phyloP scores from a whole-genome alignment of 2,329 filamentous ascomycete genomes.

The Raffaelea ambrosiae region DNA sequence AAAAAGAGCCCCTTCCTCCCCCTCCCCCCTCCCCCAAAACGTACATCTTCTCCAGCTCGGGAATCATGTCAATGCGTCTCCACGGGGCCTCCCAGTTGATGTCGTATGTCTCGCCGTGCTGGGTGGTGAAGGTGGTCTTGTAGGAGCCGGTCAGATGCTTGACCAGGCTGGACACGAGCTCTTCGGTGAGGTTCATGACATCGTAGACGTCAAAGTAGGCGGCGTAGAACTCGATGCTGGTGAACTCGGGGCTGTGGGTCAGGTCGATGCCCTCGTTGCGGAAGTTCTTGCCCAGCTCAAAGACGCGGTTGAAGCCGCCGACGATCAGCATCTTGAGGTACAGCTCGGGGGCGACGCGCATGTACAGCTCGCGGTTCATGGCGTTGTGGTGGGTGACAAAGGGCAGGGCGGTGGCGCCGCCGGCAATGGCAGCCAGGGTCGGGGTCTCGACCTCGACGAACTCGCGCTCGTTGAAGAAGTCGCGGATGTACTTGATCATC shows the following conservation, averaged over 20 bases:
- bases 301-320: conserved; percentile 87
- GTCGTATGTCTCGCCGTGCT: conserved; percentile 75
- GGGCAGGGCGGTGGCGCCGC: conserved; percentile 89
- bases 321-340: conserved; percentile 96
- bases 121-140: conserved; percentile 77
- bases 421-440: conserved; percentile 94
- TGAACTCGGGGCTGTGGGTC: conserved; percentile 98
- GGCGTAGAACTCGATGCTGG: conserved; percentile 94
- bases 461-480: conserved; percentile 78
- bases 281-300: conserved; percentile 92
- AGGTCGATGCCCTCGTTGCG: conserved; percentile 85
- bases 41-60: conserved; percentile 62
- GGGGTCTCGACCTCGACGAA: conserved; percentile 95
- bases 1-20: too few species aligned
- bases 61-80: conserved; percentile 93
- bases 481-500: conserved; percentile 81
- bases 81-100: conserved; percentile 97
- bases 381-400: conserved; percentile 97
- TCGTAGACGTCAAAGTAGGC: conserved; percentile 90
- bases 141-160: conserved; percentile 82
- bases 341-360: conserved; percentile 90
- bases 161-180: conserved; percentile 82
- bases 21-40: too few species aligned
- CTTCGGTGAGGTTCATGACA: conserved; percentile 83
- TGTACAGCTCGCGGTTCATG: conserved; percentile 85